Evolutionary conservation across 208 protist species (phyloP), one percentile per base, ranked within the genome.

Genomic region (Trypanosoma congolense): DNA sequence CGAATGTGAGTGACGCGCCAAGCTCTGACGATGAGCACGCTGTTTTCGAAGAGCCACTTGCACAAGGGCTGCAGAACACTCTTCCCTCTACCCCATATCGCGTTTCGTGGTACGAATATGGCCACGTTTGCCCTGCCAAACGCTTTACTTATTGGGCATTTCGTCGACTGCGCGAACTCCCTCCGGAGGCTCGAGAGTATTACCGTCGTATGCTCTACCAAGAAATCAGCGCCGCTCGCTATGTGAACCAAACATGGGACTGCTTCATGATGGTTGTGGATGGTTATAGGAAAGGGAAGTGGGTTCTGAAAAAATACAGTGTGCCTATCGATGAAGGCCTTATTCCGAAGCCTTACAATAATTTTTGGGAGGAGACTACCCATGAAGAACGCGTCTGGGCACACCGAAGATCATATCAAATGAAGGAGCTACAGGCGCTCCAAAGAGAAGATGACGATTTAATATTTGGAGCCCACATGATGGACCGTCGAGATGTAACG

Each of bases 181-280:
- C 87, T 9, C 70, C 75, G 2, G 84, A 94, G 31, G 91, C 77
- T 77, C 74, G 80, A 45, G 82, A 90, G 42, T 94, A 92, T 56
- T 94, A 94, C 58, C 72, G 87, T 30, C 62, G 83, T 14, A 86
- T 94, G 83, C 56, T 92, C 31, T 87, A 89, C 51, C 83, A 90
- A 50, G 83, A 94, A 56, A 33, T 94, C 4, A 70, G 63, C 31
- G 83, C 87, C 1, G 71, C 73, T 19, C 76, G 80, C 8, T 94
- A 83, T 58, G 83, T 92, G 14, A 90, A 88, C 58, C 82, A 90
- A 45, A 85, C 83, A 12, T 94, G 83, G 83, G 83, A 94, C 57
- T 83, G 78, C 62, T 94, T 94, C 52, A 90, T 94, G 83, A 87
- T 91, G 79, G 82, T 94, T 33, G 83, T 94, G 0, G 83, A 94